Evolutionary conservation across 441 rosid species (phyloP), one percentile per base, ranked within the genome.

Genomic region (Arabidopsis hybrid): DNA sequence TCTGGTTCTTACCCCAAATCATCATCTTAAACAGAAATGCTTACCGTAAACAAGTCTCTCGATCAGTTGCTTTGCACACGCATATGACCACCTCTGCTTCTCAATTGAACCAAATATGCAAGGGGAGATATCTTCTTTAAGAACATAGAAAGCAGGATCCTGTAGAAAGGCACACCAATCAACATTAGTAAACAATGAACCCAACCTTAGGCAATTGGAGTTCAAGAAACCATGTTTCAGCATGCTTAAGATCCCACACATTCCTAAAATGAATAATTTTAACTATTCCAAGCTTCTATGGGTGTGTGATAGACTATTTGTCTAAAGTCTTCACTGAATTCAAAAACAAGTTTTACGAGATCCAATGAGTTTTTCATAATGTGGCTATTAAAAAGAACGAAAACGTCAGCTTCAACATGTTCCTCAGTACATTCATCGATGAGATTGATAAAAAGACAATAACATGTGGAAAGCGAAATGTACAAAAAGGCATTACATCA

Each of bases 51-150:
- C 81, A 49, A 95, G 95, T 84, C 99, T 89, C 83, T 95, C 99
- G 51, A 95, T 92, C 87, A 95, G 83, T 78, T 92, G 99, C 86
- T 95, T 95, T 4, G 99, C 98, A 73, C 99, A 95, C 1, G 99
- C 98, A 82, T 92, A 95, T 1, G 98, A 95, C 99, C 98, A 95
- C 85, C 99, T 87, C 88, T 95, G 99, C 88, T 95, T 95, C 85
- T 95, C 99, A 58, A 92, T 91, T 58, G 98, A 53, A 59, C 99
- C 99, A 74, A 95, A 95, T 66, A 95, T 92, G 89, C 99, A 95
- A 32, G 99, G 98, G 13, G 99, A 95, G 1, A 70, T 45, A 85
- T 92, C 96, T 83, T 95, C 99, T 80, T 85, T 87, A 17, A 95
- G 98, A 65, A 95, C 78, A 70, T 86, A 95, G 78, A 86, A 92